phyloP scores from a whole-genome alignment of 176 grass and related monocot genomes.

The Aegilops bicornis region DNA sequence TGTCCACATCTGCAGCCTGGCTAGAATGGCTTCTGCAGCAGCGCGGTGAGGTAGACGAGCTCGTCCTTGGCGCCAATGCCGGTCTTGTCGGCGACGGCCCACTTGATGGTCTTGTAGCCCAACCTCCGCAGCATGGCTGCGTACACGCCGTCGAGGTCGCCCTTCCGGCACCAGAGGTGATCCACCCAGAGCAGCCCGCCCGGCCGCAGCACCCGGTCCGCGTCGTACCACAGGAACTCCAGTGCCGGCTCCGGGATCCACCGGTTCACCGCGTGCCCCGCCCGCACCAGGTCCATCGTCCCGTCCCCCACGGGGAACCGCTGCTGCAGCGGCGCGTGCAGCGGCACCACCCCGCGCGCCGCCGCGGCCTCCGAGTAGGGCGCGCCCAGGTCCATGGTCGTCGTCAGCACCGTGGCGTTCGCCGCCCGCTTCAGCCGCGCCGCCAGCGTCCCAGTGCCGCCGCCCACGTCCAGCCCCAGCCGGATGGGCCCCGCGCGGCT shows the following conservation, averaged over 20 bases:
- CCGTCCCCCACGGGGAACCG: constrained; percentile 76
- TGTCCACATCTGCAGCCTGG: not conserved
- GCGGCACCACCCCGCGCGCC: constrained; percentile 64
- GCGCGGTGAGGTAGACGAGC: constrained; percentile 75
- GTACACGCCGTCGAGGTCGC: constrained; percentile 62
- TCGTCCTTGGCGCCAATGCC: constrained; percentile 36
- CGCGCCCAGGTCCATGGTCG: constrained; percentile 78
- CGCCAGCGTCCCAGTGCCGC: constrained; percentile 76
- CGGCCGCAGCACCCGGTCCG: constrained; percentile 70
- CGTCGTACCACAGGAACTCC: constrained; percentile 92
- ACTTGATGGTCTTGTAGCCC: constrained; percentile 78
- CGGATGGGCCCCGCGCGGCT: constrained; percentile 70
- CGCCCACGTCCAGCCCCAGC: constrained; percentile 78
- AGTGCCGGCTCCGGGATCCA: constrained; percentile 80
- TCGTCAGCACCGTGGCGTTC: constrained; percentile 82
- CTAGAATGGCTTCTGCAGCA: constrained; percentile 77
- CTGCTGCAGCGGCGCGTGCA: constrained; percentile 89
- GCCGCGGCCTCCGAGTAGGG: constrained; percentile 86
- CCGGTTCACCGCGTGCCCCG: constrained; percentile 91
- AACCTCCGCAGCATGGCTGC: constrained; percentile 52
- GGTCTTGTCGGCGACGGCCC: constrained; percentile 67
- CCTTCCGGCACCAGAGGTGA: constrained; percentile 79
- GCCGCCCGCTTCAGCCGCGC: constrained; percentile 62
- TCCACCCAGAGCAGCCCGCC: constrained; percentile 89
- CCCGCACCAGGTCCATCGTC: constrained; percentile 77